Conservation (phyloP, 148 eudicot genomes). For the Arbutus unedo region DNA sequence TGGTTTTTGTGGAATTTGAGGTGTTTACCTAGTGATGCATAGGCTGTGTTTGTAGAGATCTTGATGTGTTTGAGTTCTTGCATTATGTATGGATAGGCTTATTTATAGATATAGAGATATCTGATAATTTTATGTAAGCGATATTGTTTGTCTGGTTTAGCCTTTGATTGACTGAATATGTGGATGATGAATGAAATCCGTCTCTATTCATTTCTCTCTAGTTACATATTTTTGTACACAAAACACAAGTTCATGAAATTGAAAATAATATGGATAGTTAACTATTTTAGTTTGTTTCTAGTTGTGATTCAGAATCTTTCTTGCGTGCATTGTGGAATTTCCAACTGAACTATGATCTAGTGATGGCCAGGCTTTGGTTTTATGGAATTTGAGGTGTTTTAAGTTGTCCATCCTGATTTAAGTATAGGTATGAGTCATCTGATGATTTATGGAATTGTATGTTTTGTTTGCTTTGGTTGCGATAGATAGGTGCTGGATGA, state of each 20-base stretch:
- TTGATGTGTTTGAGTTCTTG: too few species aligned
- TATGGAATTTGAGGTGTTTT: neutral
- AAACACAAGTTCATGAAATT: neutral
- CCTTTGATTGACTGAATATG: too few species aligned
- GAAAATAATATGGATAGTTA: neutral
- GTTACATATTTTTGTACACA: too few species aligned
- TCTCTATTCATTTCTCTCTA: too few species aligned
- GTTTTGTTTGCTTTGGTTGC: neutral
- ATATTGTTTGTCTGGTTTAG: neutral
- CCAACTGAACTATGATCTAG: neutral
- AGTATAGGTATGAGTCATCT: neutral
- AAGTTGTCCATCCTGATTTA: neutral
- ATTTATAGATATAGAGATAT: neutral
- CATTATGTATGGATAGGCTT: too few species aligned
- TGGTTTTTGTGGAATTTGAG: too few species aligned
- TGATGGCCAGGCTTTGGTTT: neutral
- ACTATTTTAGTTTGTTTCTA: neutral
- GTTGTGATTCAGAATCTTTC: neutral
- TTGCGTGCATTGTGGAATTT: neutral
- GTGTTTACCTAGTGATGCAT: too few species aligned
- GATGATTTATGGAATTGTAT: neutral
- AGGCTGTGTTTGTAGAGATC: too few species aligned
- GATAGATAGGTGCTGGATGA: conserved; percentile 22
- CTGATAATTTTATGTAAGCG: neutral
- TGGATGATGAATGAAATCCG: neutral